These are phyloP conservation scores for Kluyveromyces nonfermentans DNA, from an alignment of 805 yeast genomes.

Conservation along the genomic window DNA sequence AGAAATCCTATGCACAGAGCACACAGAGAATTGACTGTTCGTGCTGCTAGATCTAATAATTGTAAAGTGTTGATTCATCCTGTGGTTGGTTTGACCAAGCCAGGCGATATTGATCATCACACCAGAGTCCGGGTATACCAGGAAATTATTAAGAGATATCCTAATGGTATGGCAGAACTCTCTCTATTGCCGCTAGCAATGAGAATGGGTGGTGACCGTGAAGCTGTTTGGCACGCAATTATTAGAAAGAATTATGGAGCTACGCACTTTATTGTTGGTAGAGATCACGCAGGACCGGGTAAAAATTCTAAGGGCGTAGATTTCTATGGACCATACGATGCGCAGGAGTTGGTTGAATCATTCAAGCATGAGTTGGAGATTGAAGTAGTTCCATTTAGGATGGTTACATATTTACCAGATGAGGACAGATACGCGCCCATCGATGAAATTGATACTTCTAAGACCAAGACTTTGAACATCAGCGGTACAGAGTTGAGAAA, in stretches of 20 bases:
- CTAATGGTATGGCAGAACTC: constrained; percentile 85
- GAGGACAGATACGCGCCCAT: constrained; percentile 93
- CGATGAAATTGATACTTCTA: constrained; percentile 69
- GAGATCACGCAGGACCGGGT: constrained; percentile 99
- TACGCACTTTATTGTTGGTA: constrained; percentile 92
- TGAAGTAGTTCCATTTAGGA: constrained; percentile 90
- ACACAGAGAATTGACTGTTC: constrained; percentile 88
- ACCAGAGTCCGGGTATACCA: constrained; percentile 93
- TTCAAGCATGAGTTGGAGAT: constrained; percentile 72
- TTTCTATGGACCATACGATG: constrained; percentile 95
- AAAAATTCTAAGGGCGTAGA: constrained; percentile 79
- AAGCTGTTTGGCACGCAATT: constrained; percentile 97
- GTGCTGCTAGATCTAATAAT: constrained; percentile 91
- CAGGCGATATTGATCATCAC: constrained; percentile 96
- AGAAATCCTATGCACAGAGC: constrained; percentile 99
- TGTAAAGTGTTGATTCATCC: constrained; percentile 90
- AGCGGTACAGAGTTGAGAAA: constrained; percentile 93
- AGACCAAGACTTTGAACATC: constrained; percentile 75
- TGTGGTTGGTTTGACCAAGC: constrained; percentile 93
- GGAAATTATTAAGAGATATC: constrained; percentile 85
- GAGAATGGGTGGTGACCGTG: constrained; percentile 99
- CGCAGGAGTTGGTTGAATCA: constrained; percentile 77
- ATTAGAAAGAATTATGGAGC: constrained; percentile 96
- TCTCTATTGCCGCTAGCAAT: constrained; percentile 88
- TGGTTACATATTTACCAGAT: constrained; percentile 93